phyloP scores from a whole-genome alignment of 2,329 filamentous ascomycete genomes.

The Ascochyta fabae region DNA sequence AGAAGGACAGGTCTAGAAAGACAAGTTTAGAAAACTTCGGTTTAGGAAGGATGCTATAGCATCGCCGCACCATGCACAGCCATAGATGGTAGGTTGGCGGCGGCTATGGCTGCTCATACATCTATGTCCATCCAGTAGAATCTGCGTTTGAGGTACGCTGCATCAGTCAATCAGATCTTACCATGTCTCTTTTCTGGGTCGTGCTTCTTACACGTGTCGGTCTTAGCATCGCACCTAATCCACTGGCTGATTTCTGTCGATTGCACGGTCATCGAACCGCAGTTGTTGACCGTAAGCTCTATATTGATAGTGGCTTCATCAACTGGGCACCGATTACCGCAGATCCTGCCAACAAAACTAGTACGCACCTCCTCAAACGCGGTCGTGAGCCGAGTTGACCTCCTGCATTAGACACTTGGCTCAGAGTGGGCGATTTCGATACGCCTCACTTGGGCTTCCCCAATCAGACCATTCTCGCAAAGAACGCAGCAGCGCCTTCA shows the following conservation, averaged over 20 bases:
- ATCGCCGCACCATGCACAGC: not conserved
- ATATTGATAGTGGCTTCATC: constrained; percentile 55
- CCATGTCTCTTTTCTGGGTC: not conserved
- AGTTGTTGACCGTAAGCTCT: constrained; percentile 63
- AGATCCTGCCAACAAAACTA: constrained; percentile 22
- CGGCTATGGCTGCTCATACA: not conserved
- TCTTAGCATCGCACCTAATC: constrained; percentile 2
- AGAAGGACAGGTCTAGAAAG: too few species aligned
- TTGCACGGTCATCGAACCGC: constrained; percentile 60
- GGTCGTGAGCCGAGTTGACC: not conserved
- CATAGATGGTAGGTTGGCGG: not conserved
- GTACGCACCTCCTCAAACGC: constrained; percentile 4
- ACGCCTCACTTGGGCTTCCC: constrained; percentile 49
- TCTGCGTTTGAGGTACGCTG: too few species aligned
- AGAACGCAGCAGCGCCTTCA: constrained; percentile 61
- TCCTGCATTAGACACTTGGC: constrained; percentile 52
- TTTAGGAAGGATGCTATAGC: not conserved
- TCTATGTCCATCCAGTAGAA: not conserved
- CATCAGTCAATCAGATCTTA: not conserved
- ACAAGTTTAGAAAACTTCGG: too few species aligned
- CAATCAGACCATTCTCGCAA: constrained; percentile 60
- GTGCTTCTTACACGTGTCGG: not conserved
- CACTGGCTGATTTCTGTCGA: constrained; percentile 21
- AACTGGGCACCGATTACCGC: constrained; percentile 20
- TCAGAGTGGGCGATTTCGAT: constrained; percentile 62